phyloP scores from a whole-genome alignment of 2,329 filamentous ascomycete species.

The Trichoderma harzianum region DNA sequence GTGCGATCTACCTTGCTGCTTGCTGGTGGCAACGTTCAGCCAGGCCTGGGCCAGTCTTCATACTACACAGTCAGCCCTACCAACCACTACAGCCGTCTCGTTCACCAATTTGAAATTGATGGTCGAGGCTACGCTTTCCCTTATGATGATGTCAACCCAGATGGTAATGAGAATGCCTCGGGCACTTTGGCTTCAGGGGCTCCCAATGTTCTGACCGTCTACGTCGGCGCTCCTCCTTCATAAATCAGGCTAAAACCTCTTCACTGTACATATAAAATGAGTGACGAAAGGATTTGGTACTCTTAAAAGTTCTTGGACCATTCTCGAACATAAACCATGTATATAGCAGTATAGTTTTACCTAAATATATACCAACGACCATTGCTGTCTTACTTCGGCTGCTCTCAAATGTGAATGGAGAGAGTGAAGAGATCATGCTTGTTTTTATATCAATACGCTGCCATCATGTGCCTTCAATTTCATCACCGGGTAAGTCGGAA shows the following conservation, averaged over 20 bases:
- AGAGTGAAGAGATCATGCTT: background rate
- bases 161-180: conserved; percentile 51
- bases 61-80: conserved; percentile 48
- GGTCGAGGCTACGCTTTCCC: conserved; percentile 62
- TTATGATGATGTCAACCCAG: conserved; percentile 64
- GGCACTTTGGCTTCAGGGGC: conserved; percentile 30
- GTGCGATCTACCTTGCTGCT: conserved; percentile 44
- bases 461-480: background rate
- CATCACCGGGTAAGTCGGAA: background rate
- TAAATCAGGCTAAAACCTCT: background rate
- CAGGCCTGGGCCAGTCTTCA: conserved; percentile 31
- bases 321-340: background rate
- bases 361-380: background rate
- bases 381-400: background rate
- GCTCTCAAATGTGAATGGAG: background rate
- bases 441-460: background rate
- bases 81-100: conserved; percentile 58
- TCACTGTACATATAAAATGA: background rate
- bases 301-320: background rate
- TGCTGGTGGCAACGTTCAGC: conserved; percentile 46
- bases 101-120: conserved; percentile 59
- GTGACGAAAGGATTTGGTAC: too few species aligned
- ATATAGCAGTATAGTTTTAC: background rate
- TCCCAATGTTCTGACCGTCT: conserved; percentile 30
- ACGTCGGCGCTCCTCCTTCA: conserved; percentile 22